Evolutionary conservation across 164 flowering plant genomes (phyloP), one percentile per base, ranked within the genome.

Genomic region (Protea cynaroides): DNA sequence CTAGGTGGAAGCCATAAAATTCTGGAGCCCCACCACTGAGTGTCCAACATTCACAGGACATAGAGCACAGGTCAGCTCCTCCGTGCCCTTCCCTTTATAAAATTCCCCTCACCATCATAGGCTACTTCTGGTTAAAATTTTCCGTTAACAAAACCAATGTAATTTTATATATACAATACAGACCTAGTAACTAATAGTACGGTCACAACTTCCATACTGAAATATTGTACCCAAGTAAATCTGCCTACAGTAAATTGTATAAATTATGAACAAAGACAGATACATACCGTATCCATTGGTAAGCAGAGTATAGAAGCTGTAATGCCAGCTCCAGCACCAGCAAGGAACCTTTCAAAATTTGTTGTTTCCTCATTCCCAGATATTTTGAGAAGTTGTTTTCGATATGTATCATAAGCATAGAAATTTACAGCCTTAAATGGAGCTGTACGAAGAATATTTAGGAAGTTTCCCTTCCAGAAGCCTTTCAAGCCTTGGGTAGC

Each of bases 241-340:
- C 11, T 19, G 57, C 1, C 24, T 54, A 34, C 66, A 40, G 46
- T 23, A 25, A 2, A 0, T 65, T 24, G 55, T 21, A 8, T 19
- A 1, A 23, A 29, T 19, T 56, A 65, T 12, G 22, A 52, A 13
- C 10, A 65, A 23, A 65, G 59, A 54, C 25, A 24, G 54, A 19
- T 19, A 72, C 87, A 10, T 86, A 92, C 98, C 24, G 97, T 93
- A 75, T 90, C 98, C 77, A 93, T 77, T 17, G 97, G 97, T 50
- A 93, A 72, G 79, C 97, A 93, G 62, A 93, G 84, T 1, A 83
- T 56, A n/a, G 96, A 81, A 24, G 96, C 96, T 44, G 96, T 88
- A 63, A 90, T 81, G 25, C 96, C 97, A 60, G 97, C 93, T 5
- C 92, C 97, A 72, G 97, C 97, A 66, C 97, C 98, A 62, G 96